phyloP scores from a whole-genome alignment of 23 red algal species.

The Gracilaria domingensis region DNA sequence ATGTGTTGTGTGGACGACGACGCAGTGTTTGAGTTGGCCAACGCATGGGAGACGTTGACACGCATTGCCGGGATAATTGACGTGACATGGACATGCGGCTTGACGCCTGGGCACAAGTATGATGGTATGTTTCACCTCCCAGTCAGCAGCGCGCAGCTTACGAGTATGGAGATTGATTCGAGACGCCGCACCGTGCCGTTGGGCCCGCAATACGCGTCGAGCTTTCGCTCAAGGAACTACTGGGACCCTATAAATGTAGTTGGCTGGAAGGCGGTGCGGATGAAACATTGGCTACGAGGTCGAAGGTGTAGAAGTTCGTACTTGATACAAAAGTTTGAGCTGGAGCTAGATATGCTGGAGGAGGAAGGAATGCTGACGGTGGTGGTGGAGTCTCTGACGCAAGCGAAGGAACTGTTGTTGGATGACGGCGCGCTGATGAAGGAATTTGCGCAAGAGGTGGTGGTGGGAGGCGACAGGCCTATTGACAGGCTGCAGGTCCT shows the following conservation, averaged over 20 bases:
- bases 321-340: not conserved
- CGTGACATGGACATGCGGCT: not conserved
- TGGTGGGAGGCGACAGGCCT: not conserved
- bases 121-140: not conserved
- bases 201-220: not conserved
- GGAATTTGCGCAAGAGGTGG: not conserved
- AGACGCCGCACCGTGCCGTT: not conserved
- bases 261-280: not conserved
- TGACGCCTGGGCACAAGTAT: not conserved
- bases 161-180: not conserved
- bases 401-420: not conserved
- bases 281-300: not conserved
- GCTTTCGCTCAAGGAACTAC: not conserved
- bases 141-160: not conserved
- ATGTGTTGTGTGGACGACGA: slow-evolving; percentile 12
- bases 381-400: not conserved
- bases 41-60: not conserved
- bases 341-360: not conserved
- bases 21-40: not conserved
- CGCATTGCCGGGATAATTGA: not conserved
- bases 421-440: slow-evolving; percentile 7
- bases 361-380: not conserved
- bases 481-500: not conserved
- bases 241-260: too few species aligned
- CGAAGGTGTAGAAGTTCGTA: not conserved